Conservation (phyloP, 108 stramenopile genomes). For the Skeletonema grethae region DNA sequence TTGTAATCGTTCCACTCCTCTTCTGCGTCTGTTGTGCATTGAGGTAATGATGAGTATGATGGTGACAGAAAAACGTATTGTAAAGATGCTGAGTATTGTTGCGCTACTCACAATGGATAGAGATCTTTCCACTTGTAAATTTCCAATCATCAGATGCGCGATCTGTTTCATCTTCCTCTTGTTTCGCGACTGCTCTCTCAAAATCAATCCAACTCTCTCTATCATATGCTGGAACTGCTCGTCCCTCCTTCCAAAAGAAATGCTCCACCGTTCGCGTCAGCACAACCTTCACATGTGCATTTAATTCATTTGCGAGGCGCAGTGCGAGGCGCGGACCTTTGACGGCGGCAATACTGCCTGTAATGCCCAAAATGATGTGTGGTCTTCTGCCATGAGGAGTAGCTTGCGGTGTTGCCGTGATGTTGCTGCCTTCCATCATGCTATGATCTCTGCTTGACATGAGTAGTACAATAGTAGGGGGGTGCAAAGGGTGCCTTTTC, state of each 20-base stretch:
- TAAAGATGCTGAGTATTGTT: constrained; percentile 11
- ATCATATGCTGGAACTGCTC: constrained; percentile 53
- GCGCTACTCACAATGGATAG: constrained; percentile 43
- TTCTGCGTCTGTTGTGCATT: constrained; percentile 53
- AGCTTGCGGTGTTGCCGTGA: background rate
- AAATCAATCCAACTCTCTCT: constrained; percentile 54
- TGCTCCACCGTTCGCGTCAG: constrained; percentile 67
- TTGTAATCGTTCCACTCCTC: constrained; percentile 87
- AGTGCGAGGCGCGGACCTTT: constrained; percentile 88
- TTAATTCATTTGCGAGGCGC: constrained; percentile 40
- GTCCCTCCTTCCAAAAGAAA: constrained; percentile 70
- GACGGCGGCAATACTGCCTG: constrained; percentile 90
- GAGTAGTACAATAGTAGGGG: no score
- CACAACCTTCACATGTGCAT: constrained; percentile 60
- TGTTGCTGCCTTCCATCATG: background rate
- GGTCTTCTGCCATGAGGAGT: constrained; percentile 10
- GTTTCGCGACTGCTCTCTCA: constrained; percentile 4
- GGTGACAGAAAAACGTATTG: background rate
- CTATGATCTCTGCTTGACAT: no score
- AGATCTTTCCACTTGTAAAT: constrained; percentile 26
- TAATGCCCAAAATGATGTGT: constrained; percentile 73
- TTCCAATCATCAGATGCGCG: constrained; percentile 35
- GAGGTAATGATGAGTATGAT: constrained; percentile 4
- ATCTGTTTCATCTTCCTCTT: background rate
- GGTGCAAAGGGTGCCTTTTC: no score